Evolutionary conservation across 73 alveolate genomes (phyloP).

Genomic region (Chromera velia): DNA sequence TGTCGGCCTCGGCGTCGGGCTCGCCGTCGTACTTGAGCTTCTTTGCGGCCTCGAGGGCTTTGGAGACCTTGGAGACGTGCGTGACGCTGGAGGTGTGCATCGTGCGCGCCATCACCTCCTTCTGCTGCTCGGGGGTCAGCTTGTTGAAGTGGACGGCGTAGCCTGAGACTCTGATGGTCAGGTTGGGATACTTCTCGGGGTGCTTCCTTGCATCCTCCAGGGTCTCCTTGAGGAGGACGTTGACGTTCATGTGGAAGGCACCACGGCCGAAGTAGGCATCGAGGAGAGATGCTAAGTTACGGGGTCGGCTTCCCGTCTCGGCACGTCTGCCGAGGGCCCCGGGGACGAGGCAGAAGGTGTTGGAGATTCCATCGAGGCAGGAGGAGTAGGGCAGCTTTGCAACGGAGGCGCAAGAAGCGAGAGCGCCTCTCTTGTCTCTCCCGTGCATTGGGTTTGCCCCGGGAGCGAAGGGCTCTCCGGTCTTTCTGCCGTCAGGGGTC

Average conservation of each 20-base stretch:
- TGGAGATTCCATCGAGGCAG: background rate
- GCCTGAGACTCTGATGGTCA: background rate
- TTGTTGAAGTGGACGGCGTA: slow-evolving; percentile 6
- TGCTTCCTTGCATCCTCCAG: background rate
- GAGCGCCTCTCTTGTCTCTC: background rate
- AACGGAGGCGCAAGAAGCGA: background rate
- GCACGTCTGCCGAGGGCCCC: background rate
- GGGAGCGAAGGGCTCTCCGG: slow-evolving; percentile 5
- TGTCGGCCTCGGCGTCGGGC: too few species aligned
- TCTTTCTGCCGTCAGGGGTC: background rate
- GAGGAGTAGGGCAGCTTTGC: background rate
- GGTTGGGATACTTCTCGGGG: background rate
- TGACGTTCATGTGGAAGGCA: slow-evolving; percentile 1
- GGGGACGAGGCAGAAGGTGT: slow-evolving; percentile 1
- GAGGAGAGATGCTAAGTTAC: background rate
- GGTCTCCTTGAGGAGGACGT: background rate
- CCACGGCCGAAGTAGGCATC: background rate
- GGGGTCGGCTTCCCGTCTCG: background rate
- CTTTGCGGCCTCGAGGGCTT: too few species aligned
- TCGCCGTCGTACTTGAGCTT: too few species aligned
- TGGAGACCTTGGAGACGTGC: too few species aligned
- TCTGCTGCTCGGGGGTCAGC: slow-evolving; percentile 5
- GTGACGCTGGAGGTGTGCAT: background rate
- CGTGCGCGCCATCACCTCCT: slow-evolving; percentile 3
- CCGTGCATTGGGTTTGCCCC: background rate